Percentiles rank a stretch among this genome's conserved stretches.
Conservation (phyloP, 75 land plant species). For the Cryptomeria japonica region DNA sequence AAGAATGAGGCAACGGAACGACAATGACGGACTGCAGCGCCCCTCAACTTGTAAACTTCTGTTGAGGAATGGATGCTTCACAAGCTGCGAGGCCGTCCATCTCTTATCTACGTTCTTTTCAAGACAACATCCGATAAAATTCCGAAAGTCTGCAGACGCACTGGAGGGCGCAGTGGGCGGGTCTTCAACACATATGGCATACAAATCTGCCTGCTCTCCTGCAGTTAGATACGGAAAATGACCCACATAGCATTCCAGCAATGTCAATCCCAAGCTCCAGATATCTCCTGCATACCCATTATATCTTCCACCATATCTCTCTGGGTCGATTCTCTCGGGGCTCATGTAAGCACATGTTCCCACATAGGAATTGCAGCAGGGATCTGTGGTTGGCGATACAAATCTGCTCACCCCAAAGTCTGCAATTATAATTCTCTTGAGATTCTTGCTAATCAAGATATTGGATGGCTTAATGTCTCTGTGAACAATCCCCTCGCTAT, state of each 20-base stretch:
- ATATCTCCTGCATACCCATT: no score
- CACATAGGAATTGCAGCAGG: conserved; percentile 59
- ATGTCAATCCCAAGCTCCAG: conserved; percentile 69
- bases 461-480: no score
- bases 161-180: conserved; percentile 46
- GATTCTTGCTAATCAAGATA: conserved; percentile 20
- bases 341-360: no score
- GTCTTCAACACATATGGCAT: conserved; percentile 17
- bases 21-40: no score
- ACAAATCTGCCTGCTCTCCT: conserved; percentile 24
- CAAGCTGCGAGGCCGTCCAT: conserved; percentile 5
- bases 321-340: no score
- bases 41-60: no score
- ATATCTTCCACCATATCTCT: no score
- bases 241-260: conserved; percentile 61
- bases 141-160: conserved; percentile 18
- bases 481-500: no score
- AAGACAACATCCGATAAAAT: conserved; percentile 47
- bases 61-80: conserved; percentile 49
- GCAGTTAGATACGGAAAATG: conserved; percentile 55
- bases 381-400: conserved; percentile 42
- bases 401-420: conserved; percentile 76
- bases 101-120: conserved; percentile 47
- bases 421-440: conserved; percentile 59
- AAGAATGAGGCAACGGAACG: no score